These are phyloP conservation scores for Hypoxylon fragiforme DNA, from an alignment of 495 filamentous ascomycete species.

Conservation along the genomic window DNA sequence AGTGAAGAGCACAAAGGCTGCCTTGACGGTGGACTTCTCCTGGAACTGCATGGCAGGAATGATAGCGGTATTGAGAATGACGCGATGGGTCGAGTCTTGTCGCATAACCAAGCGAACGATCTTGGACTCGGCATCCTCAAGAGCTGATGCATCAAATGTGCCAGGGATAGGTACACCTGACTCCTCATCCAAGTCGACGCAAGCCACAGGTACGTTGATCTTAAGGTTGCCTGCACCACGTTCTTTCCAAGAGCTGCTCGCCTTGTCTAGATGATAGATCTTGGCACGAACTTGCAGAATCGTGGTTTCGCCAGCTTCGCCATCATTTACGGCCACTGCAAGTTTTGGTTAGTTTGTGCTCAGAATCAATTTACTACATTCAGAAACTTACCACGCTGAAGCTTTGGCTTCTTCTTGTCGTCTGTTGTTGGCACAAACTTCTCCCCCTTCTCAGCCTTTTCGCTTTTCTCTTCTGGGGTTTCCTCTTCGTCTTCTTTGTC, in stretches of 20 bases:
- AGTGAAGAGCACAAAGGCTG: conserved; percentile 56
- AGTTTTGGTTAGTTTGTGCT: conserved; percentile 30
- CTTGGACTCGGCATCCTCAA: conserved; percentile 49
- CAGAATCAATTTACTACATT: neutral
- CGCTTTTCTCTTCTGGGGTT: conserved; percentile 41
- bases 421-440: conserved; percentile 43
- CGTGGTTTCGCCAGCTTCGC: conserved; percentile 78
- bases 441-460: conserved; percentile 16
- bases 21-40: conserved; percentile 65
- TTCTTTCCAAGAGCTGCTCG: conserved; percentile 73
- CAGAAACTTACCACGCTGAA: conserved; percentile 63
- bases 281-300: conserved; percentile 68
- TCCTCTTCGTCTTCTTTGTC: conserved; percentile 50
- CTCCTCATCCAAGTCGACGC: conserved; percentile 51
- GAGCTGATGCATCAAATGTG: conserved; percentile 53
- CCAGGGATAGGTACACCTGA: conserved; percentile 44
- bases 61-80: conserved; percentile 82
- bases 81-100: conserved; percentile 79
- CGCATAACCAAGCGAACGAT: conserved; percentile 79
- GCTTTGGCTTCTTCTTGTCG: conserved; percentile 67
- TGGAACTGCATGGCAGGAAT: conserved; percentile 73
- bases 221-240: conserved; percentile 81
- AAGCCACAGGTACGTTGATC: conserved; percentile 69
- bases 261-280: conserved; percentile 72
- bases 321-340: conserved; percentile 58